phyloP scores from a whole-genome alignment of 2,329 filamentous ascomycete genomes.

The Xylariaceae sp. region DNA sequence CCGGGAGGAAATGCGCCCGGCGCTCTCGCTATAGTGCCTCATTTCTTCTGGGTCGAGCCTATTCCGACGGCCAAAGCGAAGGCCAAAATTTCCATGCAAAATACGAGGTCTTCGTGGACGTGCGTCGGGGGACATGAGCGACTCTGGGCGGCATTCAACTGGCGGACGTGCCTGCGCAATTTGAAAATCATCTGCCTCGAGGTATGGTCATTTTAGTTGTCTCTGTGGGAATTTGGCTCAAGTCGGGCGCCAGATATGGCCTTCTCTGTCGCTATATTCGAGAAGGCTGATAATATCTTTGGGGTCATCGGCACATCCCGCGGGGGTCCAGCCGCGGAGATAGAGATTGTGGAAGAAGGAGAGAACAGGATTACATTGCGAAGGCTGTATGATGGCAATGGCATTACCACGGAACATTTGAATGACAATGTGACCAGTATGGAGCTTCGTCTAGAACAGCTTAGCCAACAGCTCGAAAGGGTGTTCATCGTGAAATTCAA shows the following conservation, averaged over 20 bases:
- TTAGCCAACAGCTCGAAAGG: not conserved
- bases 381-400: not conserved
- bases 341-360: not conserved
- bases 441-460: not conserved
- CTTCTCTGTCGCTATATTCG: not conserved
- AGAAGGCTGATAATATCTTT: not conserved
- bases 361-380: not conserved
- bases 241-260: not conserved
- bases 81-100: slow-evolving; percentile 24
- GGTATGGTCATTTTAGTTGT: not conserved
- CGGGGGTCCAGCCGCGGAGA: not conserved
- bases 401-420: not conserved
- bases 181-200: slow-evolving; percentile 1
- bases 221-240: not conserved
- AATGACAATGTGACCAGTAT: not conserved
- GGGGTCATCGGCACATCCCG: not conserved
- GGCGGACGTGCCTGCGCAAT: slow-evolving; percentile 20
- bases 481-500: not conserved
- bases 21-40: slow-evolving; percentile 18
- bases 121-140: slow-evolving; percentile 34
- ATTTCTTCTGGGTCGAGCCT: slow-evolving; percentile 31
- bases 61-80: slow-evolving; percentile 26
- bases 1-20: not conserved
- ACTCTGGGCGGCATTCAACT: slow-evolving; percentile 33
- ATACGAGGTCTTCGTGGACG: slow-evolving; percentile 20